Evolutionary conservation across 2,329 filamentous ascomycete genomes (phyloP), one percentile per base, ranked within the genome.

Genomic region (Aureobasidium lini): DNA sequence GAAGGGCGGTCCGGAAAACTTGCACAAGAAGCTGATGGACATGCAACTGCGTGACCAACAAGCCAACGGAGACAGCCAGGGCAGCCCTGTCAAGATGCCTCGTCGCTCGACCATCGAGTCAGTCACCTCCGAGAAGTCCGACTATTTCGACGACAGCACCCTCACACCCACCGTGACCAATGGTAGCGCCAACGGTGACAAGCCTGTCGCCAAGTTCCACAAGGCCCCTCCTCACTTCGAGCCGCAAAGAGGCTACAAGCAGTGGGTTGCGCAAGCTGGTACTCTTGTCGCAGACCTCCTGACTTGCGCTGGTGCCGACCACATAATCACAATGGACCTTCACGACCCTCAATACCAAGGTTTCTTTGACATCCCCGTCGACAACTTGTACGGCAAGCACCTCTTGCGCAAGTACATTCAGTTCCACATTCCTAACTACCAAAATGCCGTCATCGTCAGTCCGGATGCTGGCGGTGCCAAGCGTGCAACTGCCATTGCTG

Each of bases 281-380:
- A 97, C 92, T 32, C 82, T 99, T 60, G 88, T 99, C 50, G 94
- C 94, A 53, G 92, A 97, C 72, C 84, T 99, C 46, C 80, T 99
- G 65, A 96, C 91, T 42, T 96, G 92, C 75, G 93, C 94, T 64
- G 94, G 94, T 64, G 91, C 94, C 47, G 93, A 99, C 73, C 94
- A 97, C 74, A 87, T 94, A 71, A 96, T 97, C 72, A 96, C 93
- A 34, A 95, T 99, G 89, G 94, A 99, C 71, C 82, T 99, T 56
- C 90, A 94, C 72, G 93, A 96, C 73, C 89, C 90, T 43, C 91
- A 99, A 75, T 97, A 97, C 70, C 94, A 99, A 75, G 94, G 94
- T 57, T 99, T 96, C 80, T 97, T 99, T 71, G 93, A 99, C 70
- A 96, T 97, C 61, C 94, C 94, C 2, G 94, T 99, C 60, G 94